Conservation (phyloP, 441 rosid genomes). For the Pelargonium cotyledonis region DNA sequence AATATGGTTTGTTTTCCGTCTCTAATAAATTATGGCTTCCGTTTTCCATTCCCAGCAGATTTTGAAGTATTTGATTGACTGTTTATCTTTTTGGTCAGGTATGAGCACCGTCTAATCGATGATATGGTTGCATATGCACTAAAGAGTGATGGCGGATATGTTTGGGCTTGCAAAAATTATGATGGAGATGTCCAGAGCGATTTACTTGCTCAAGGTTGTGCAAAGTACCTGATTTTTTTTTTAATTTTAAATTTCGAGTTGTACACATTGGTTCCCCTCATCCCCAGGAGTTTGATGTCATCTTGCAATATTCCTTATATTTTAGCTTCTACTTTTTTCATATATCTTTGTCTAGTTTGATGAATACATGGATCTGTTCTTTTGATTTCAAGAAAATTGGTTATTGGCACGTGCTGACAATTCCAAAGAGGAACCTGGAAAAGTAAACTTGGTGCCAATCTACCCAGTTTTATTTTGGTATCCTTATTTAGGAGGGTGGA, state of each 20-base stretch:
- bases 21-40: not conserved
- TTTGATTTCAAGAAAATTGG: not conserved
- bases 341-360: not conserved
- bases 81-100: slow-evolving; percentile 39
- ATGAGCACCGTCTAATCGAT: slow-evolving; percentile 91
- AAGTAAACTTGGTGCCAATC: not conserved
- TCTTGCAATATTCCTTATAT: not conserved
- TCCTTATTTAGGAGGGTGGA: not conserved
- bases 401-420: not conserved
- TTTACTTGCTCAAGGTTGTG: slow-evolving; percentile 88
- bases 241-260: not conserved
- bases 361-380: not conserved
- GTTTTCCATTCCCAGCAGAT: slow-evolving; percentile 6
- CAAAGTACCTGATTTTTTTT: not conserved
- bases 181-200: slow-evolving; percentile 98
- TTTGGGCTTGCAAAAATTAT: slow-evolving; percentile 98
- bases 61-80: slow-evolving; percentile 12
- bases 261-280: not conserved
- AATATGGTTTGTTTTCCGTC: slow-evolving; percentile 53
- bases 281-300: not conserved
- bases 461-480: not conserved
- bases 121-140: slow-evolving; percentile 97
- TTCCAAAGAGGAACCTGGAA: not conserved
- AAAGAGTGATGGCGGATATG: slow-evolving; percentile 96
- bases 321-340: not conserved